phyloP scores from a whole-genome alignment of 176 grass and related monocot species.

The Dactylis glomerata region DNA sequence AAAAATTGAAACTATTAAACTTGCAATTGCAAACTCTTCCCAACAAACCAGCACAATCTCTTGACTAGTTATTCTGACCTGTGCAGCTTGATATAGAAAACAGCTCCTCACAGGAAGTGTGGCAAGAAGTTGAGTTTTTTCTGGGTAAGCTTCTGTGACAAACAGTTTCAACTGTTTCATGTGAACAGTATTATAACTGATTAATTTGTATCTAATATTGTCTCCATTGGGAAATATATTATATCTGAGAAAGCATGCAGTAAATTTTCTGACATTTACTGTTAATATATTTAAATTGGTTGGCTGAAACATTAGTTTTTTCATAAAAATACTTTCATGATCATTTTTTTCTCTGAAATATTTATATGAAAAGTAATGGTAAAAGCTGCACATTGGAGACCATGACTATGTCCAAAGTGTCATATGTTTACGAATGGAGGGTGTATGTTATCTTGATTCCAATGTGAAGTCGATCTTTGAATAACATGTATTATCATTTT shows the following conservation, averaged over 20 bases:
- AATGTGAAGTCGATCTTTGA: background rate
- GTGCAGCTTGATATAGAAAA: conserved; percentile 96
- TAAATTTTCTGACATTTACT: background rate
- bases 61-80: conserved; percentile 16
- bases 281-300: background rate
- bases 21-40: background rate
- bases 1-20: conserved; percentile 9
- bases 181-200: background rate
- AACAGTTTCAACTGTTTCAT: conserved; percentile 10
- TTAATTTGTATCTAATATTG: conserved; percentile 8
- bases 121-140: conserved; percentile 94
- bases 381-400: background rate
- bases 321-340: background rate
- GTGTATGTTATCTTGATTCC: conserved; percentile 14
- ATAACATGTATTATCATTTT: background rate
- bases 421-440: background rate
- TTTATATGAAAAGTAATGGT: background rate
- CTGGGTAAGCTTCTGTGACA: conserved; percentile 61
- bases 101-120: conserved; percentile 78
- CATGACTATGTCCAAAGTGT: background rate
- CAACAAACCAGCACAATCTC: background rate
- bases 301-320: background rate
- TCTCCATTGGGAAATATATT: background rate
- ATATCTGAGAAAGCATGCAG: background rate
- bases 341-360: background rate